Conservation (phyloP, 1,139 yeast genomes). For the Hanseniaspora uvarum region DNA sequence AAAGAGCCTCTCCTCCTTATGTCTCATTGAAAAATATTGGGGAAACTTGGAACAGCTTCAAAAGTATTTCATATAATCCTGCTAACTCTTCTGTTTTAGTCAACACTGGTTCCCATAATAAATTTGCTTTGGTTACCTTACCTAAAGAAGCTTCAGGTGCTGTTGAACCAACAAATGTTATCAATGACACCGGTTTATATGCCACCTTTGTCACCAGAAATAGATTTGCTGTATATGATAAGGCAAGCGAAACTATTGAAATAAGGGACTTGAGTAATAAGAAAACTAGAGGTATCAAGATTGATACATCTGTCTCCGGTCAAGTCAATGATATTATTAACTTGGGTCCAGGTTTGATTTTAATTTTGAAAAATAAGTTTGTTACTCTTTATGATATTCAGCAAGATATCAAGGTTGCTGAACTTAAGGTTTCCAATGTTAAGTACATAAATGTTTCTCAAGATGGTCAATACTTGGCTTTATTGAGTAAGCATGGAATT, state of each 20-base stretch:
- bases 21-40: slow-evolving; percentile 77
- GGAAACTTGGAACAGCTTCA: slow-evolving; percentile 74
- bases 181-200: slow-evolving; percentile 72
- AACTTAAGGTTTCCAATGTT: slow-evolving; percentile 63
- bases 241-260: slow-evolving; percentile 54
- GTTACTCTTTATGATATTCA: slow-evolving; percentile 86
- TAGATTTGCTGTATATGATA: slow-evolving; percentile 75
- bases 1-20: slow-evolving; percentile 63
- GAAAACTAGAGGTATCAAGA: slow-evolving; percentile 67
- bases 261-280: slow-evolving; percentile 76
- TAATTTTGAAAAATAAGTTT: slow-evolving; percentile 59
- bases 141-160: slow-evolving; percentile 91
- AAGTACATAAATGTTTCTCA: slow-evolving; percentile 84
- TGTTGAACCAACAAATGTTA: slow-evolving; percentile 69
- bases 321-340: slow-evolving; percentile 61
- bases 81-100: slow-evolving; percentile 79
- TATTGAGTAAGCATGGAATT: slow-evolving; percentile 85
- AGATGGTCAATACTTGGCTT: slow-evolving; percentile 80
- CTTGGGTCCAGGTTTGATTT: slow-evolving; percentile 76
- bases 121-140: slow-evolving; percentile 63
- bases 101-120: slow-evolving; percentile 62
- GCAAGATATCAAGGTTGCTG: slow-evolving; percentile 71
- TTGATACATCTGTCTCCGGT: slow-evolving; percentile 40
- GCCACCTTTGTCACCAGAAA: slow-evolving; percentile 91
- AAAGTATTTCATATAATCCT: slow-evolving; percentile 81